Evolutionary conservation across 2,329 filamentous ascomycete genomes (phyloP).

Genomic region (Aspergillus hortae): DNA sequence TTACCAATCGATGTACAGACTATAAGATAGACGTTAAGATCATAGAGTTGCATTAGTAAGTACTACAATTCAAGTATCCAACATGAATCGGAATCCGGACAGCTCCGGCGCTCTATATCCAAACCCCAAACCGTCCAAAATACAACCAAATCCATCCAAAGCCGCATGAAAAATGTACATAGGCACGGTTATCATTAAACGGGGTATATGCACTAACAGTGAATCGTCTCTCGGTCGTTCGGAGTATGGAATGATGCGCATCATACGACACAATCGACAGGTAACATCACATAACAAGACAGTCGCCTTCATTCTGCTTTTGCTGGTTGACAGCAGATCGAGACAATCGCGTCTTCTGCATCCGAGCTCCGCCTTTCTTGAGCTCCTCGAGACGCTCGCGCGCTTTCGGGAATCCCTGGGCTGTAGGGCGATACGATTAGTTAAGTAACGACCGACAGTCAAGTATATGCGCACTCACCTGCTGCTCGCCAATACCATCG

Average conservation of each 20-base stretch:
- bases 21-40: no score
- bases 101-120: no score
- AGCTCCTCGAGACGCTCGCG: conserved; percentile 89
- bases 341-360: conserved; percentile 72
- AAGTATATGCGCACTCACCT: conserved; percentile 57
- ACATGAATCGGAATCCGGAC: no score
- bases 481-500: conserved; percentile 97
- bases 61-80: no score
- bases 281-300: conserved; percentile 47
- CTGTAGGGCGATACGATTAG: conserved; percentile 45
- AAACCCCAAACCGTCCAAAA: no score
- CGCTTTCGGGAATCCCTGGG: conserved; percentile 91
- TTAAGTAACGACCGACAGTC: not conserved
- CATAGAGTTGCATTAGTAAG: no score
- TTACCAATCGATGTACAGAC: no score
- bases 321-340: conserved; percentile 77
- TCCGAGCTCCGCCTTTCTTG: conserved; percentile 71
- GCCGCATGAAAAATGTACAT: not conserved
- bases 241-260: conserved; percentile 4
- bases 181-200: not conserved
- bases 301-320: conserved; percentile 87
- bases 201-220: not conserved
- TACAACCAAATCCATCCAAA: no score
- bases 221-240: not conserved
- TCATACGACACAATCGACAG: conserved; percentile 24